Conservation (phyloP, 2,329 filamentous ascomycete genomes). For the Gaeumannomyces tritici region DNA sequence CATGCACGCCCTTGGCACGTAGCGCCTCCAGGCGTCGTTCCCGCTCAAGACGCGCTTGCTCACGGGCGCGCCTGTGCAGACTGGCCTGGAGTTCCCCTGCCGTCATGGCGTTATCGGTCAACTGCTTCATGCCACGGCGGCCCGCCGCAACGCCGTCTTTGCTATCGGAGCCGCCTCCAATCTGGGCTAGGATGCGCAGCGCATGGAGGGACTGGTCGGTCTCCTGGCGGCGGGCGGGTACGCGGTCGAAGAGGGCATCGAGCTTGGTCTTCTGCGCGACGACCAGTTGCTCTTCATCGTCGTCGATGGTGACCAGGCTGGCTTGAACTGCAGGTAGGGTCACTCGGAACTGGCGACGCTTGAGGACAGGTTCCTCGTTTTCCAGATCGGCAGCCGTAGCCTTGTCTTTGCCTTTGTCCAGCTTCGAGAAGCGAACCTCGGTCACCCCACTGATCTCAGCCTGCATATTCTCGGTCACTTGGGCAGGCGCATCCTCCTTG, state of each 20-base stretch:
- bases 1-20: conserved; percentile 65
- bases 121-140: conserved; percentile 32
- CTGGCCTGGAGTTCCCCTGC: conserved; percentile 45
- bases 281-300: conserved; percentile 44
- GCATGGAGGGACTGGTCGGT: conserved; percentile 55
- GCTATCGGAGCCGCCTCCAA: conserved; percentile 47
- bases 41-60: conserved; percentile 71
- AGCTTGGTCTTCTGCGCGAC: conserved; percentile 39
- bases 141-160: conserved; percentile 29
- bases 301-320: conserved; percentile 30
- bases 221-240: conserved; percentile 52
- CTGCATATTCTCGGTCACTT: background rate
- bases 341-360: conserved; percentile 39
- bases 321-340: conserved; percentile 30
- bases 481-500: conserved; percentile 9
- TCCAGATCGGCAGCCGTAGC: conserved; percentile 22
- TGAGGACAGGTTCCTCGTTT: conserved; percentile 15
- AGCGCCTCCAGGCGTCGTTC: conserved; percentile 69
- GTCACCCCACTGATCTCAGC: too few relatives aligned
- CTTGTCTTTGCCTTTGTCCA: conserved; percentile 54
- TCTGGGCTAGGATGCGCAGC: conserved; percentile 65
- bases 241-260: conserved; percentile 58
- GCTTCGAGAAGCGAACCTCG: conserved; percentile 1
- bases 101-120: conserved; percentile 32
- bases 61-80: conserved; percentile 57